Evolutionary conservation across 2,329 filamentous ascomycete genomes (phyloP).

Genomic region (Pseudogymnoascus sp.): DNA sequence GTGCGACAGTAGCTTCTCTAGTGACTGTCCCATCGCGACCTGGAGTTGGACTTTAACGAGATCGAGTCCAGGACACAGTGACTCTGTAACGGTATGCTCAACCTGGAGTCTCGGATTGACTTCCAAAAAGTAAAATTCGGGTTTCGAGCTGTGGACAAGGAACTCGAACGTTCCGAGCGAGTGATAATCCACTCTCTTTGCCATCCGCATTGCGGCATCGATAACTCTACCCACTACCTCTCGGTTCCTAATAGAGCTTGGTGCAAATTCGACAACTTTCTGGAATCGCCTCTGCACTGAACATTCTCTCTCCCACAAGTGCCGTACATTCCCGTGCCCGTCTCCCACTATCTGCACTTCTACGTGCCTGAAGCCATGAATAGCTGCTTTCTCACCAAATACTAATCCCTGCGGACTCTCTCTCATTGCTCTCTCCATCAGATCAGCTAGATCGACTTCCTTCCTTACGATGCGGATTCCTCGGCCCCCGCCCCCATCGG

Average conservation of each 20-base stretch:
- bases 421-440: conserved; percentile 51
- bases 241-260: conserved; percentile 53
- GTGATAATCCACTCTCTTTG: conserved; percentile 46
- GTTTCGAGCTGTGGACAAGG: conserved; percentile 42
- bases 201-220: conserved; percentile 45
- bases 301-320: conserved; percentile 60
- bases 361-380: conserved; percentile 56
- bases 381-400: conserved; percentile 51
- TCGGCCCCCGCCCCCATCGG: conserved; percentile 57
- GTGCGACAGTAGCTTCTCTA: conserved; percentile 28
- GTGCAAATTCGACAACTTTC: conserved; percentile 64
- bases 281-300: conserved; percentile 61
- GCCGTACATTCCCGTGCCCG: conserved; percentile 46
- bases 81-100: conserved; percentile 28
- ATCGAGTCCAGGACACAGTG: conserved; percentile 32
- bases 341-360: conserved; percentile 64
- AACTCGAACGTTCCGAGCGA: conserved; percentile 61
- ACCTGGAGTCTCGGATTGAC: conserved; percentile 28
- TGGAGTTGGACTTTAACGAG: conserved; percentile 31
- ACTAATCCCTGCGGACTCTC: conserved; percentile 49
- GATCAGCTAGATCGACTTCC: conserved; percentile 42
- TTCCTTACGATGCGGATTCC: conserved; percentile 49
- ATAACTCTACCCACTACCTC: conserved; percentile 28
- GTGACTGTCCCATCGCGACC: conserved; percentile 28
- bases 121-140: conserved; percentile 35